Evolutionary conservation across 805 yeast species (phyloP).

Genomic region (Ogataea trehaloabstinens): DNA sequence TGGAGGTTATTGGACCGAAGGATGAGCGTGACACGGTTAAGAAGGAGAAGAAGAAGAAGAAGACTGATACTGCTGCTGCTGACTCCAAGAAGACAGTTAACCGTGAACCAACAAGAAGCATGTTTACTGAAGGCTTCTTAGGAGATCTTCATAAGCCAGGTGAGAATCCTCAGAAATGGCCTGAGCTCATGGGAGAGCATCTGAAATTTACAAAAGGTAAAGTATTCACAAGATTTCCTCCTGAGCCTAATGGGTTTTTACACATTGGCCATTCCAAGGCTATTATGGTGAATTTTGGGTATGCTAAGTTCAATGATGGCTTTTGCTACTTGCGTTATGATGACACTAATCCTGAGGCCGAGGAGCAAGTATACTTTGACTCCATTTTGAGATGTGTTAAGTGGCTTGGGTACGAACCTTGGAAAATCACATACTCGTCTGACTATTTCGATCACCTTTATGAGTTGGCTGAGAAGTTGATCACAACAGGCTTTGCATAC

Average conservation of each 20-base stretch:
- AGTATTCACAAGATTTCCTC: constrained; percentile 95
- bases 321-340: constrained; percentile 90
- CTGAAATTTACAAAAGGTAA: constrained; percentile 73
- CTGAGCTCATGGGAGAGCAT: constrained; percentile 81
- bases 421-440: constrained; percentile 92
- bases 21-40: constrained; percentile 83
- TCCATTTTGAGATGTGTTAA: constrained; percentile 79
- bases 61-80: constrained; percentile 26
- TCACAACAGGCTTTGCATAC: constrained; percentile 71
- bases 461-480: constrained; percentile 81
- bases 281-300: constrained; percentile 97
- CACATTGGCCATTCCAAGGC: constrained; percentile 99
- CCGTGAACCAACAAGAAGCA: constrained; percentile 49
- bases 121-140: constrained; percentile 93
- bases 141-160: constrained; percentile 96
- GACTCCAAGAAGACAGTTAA: constrained; percentile 20
- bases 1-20: constrained; percentile 82
- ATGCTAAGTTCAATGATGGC: constrained; percentile 83
- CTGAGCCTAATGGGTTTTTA: constrained; percentile 96
- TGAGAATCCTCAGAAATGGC: constrained; percentile 87
- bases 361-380: constrained; percentile 85
- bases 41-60: constrained; percentile 71
- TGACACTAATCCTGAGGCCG: constrained; percentile 99
- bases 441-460: constrained; percentile 92
- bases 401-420: constrained; percentile 95